Evolutionary conservation across 2,329 filamentous ascomycete species (phyloP).

Genomic region (Fusarium subtropicale): DNA sequence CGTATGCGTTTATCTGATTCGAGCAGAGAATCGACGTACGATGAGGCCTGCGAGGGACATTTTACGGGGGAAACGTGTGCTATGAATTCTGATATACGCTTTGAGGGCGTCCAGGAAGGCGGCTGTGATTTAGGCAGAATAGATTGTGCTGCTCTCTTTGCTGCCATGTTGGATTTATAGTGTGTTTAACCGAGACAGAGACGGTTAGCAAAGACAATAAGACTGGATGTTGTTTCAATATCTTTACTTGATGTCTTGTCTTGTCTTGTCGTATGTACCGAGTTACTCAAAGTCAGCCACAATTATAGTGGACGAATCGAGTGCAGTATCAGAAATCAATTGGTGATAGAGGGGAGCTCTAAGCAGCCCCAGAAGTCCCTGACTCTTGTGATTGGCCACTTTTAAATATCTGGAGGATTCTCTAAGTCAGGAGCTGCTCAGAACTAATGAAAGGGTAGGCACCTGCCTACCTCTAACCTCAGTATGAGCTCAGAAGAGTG

Average conservation of each 20-base stretch:
- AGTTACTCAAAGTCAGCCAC: conserved; percentile 6
- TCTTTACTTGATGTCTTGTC: not conserved
- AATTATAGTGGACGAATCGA: conserved; percentile 1
- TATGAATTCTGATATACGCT: conserved; percentile 82
- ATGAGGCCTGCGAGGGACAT: conserved; percentile 76
- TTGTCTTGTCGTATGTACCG: not conserved
- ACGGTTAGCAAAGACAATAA: conserved; percentile 1
- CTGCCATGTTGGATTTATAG: conserved; percentile 18
- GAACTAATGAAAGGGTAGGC: not conserved
- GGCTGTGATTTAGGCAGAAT: conserved; percentile 35
- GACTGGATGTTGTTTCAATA: not conserved
- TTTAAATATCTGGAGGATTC: conserved; percentile 15
- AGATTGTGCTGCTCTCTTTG: conserved; percentile 22
- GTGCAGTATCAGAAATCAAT: conserved; percentile 4
- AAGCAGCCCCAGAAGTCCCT: conserved; percentile 5
- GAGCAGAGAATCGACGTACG: conserved; percentile 79
- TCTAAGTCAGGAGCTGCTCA: conserved; percentile 21
- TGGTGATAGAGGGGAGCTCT: conserved; percentile 11
- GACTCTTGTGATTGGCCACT: conserved; percentile 15
- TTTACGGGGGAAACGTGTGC: conserved; percentile 78
- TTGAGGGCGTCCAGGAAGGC: conserved; percentile 76
- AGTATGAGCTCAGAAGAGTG: not conserved
- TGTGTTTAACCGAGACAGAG: not conserved
- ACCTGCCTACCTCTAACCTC: not conserved
- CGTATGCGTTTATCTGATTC: conserved; percentile 77